Base-by-base conservation (phyloP, 1,284 basidiomycete genomes). In the Rhodotorula sp. region DNA sequence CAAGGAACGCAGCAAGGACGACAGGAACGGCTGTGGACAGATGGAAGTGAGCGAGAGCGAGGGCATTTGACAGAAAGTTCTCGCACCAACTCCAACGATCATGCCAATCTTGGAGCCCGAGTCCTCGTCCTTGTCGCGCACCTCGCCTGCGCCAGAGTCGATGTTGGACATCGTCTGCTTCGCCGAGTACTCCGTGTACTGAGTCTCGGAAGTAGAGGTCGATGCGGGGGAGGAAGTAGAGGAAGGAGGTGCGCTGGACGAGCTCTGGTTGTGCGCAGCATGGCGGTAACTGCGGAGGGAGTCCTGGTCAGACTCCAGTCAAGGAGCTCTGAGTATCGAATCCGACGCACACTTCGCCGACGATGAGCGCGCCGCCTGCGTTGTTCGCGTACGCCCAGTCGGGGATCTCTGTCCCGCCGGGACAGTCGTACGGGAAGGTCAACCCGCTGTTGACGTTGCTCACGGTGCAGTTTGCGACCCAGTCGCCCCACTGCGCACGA, bases 401-500 rank as follows among this genome's bases (percentile, higher is more conserved):
- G 12, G 72, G 72, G 17, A 74, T 48, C 19, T 21, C 48, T 2
- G 66, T 68, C 17, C 63, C 25, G 14, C 19, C 7, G 0, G 72
- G 72, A 13, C 63, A 64, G 4, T 27, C 7, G 53, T 56, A 66
- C 14, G 72, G 72, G 61, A 68, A 74, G 8, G 56, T 68, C 45
- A 21, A 48, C 17, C 70, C 66, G 46, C n/a, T 42, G 21, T 65
- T 65, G 64, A 71, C 52, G 56, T 55, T 68, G 50, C 63, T 67
- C 56, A 61, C 62, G 13, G 63, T 68, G 68, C 72, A 73, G 60
- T 70, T 73, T 45, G 63, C 27, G 5, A 70, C 72, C 62, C 63
- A 73, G 58, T 73, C 60, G 46, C 42, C 59, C 72, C 72, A 73
- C 65, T 67, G 58, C n/a, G 17, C 44, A 46, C n/a, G 56, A 27